A percentile compares a stretch with the other conserved stretches of the same genome.
These are phyloP conservation scores for Ceratobasidium sp. DNA, from an alignment of 1,284 basidiomycete species.

Conservation along the genomic window DNA sequence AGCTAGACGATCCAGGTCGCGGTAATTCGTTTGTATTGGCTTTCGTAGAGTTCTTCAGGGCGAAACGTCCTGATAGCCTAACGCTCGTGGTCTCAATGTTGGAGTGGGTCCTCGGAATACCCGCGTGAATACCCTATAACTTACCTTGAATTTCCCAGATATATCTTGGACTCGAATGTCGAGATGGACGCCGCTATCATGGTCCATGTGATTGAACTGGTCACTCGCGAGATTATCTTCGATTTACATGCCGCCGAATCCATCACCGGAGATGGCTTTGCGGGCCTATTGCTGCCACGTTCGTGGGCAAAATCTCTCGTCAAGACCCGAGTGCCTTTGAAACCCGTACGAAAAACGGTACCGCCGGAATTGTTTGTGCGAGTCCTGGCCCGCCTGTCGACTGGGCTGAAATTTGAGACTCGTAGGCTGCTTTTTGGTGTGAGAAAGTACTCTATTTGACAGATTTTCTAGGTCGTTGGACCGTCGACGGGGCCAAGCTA, in stretches of 20 bases:
- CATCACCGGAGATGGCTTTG: neutral
- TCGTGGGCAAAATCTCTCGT: neutral
- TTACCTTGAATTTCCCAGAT: neutral
- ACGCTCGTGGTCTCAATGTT: neutral
- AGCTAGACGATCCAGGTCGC: neutral
- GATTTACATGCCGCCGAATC: neutral
- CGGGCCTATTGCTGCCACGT: neutral
- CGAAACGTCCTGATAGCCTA: neutral
- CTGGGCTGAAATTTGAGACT: neutral
- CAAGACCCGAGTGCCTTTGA: neutral
- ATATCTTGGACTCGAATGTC: neutral
- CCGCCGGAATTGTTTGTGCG: neutral
- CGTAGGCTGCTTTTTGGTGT: neutral
- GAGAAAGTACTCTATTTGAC: neutral
- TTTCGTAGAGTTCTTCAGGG: neutral
- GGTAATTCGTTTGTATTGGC: neutral
- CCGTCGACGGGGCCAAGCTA: neutral
- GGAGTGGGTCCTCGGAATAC: neutral
- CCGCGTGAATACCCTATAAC: neutral
- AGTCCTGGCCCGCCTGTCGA: neutral
- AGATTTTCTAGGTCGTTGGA: neutral
- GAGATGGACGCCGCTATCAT: neutral
- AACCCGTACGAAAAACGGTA: neutral
- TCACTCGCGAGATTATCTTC: slow-evolving; percentile 24
- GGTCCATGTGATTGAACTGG: slow-evolving; percentile 1